Evolutionary conservation across 2,329 filamentous ascomycete species (phyloP), one percentile per base, ranked within the genome.

Genomic region (Monosporascus ibericus): DNA sequence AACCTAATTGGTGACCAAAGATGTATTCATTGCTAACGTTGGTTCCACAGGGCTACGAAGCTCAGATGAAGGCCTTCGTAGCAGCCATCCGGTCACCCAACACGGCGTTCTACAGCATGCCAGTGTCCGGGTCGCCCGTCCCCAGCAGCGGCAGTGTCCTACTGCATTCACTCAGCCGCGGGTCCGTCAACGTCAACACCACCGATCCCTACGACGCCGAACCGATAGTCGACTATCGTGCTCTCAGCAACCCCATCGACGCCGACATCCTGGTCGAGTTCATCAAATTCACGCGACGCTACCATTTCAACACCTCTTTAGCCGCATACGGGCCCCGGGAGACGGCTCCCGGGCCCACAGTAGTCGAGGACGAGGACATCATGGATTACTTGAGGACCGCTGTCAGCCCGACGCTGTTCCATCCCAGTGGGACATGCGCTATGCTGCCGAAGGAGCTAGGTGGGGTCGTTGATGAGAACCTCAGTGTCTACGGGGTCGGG

Each of bases 401-500:
- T 20, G 52, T 61, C 15, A 64, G 55, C 30, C 61, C 61, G 5
- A 60, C 61, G 20, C 60, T 62, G 44, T 76, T 71, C 49, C 74
- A 76, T 58, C 71, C 72, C 2, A 66, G 65, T 2, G 72, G 75
- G 3, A 75, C 74, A 1, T 68, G 71, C 40, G 68, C 73, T 2
- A 77, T 77, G 75, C 64, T 75, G 60, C 72, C 72, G 2, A 64
- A 63, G 8, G 66, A 69, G 47, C 63, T 72, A 1, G 74, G 74
- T 7, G 75, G 75, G n/a, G 74, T 76, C 14, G 74, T 77, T 3
- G 68, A 73, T 47, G 60, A 71, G 54, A 47, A 40, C 22, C 66
- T 78, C 3, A 71, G 70, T 51, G 75, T 79, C 1, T 72, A 77
- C 50, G 76, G 75, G 1, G 64, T 78, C 17, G 69, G 70, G 54